phyloP scores from a whole-genome alignment of 1,284 basidiomycete genomes.

The Volvariella volvacea region DNA sequence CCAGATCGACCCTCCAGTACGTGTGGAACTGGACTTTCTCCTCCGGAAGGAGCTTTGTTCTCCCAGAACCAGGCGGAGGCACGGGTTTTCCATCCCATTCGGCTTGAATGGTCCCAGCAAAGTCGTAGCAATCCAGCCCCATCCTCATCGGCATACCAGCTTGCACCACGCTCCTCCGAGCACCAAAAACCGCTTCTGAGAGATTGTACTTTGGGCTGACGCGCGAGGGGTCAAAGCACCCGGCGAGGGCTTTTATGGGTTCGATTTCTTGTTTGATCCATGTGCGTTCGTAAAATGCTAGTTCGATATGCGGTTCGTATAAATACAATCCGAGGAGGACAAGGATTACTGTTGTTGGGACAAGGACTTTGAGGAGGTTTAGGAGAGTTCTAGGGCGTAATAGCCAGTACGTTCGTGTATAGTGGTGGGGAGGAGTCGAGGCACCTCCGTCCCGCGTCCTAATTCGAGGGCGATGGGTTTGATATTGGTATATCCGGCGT shows the following conservation, averaged over 20 bases:
- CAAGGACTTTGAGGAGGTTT: constrained; percentile 2
- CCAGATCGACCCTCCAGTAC: constrained; percentile 86
- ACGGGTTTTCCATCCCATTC: constrained; percentile 8
- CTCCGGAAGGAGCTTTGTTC: constrained; percentile 15
- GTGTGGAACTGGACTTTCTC: constrained; percentile 71
- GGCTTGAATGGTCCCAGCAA: constrained; percentile 65
- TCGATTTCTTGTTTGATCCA: constrained; percentile 73
- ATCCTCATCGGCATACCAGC: constrained; percentile 70
- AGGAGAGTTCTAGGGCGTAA: constrained; percentile 2
- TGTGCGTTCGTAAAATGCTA: constrained; percentile 64
- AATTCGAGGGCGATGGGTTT: no score
- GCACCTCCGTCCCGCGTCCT: no score
- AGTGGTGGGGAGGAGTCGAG: no score
- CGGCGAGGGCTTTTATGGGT: constrained; percentile 52
- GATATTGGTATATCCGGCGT: no score
- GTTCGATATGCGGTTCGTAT: constrained; percentile 79
- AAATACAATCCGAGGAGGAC: constrained; percentile 44
- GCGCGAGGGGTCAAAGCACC: constrained; percentile 63
- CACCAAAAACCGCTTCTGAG: constrained; percentile 52
- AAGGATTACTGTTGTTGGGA: constrained; percentile 21
- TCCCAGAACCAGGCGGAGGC: constrained; percentile 10
- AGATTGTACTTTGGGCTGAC: constrained; percentile 68
- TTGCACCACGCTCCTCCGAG: constrained; percentile 63
- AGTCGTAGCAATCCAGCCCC: constrained; percentile 85
- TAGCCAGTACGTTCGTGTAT: background rate